Evolutionary conservation across 768 basidiomycete species (phyloP), one percentile per base, ranked within the genome.

Genomic region (Suillus decipiens): DNA sequence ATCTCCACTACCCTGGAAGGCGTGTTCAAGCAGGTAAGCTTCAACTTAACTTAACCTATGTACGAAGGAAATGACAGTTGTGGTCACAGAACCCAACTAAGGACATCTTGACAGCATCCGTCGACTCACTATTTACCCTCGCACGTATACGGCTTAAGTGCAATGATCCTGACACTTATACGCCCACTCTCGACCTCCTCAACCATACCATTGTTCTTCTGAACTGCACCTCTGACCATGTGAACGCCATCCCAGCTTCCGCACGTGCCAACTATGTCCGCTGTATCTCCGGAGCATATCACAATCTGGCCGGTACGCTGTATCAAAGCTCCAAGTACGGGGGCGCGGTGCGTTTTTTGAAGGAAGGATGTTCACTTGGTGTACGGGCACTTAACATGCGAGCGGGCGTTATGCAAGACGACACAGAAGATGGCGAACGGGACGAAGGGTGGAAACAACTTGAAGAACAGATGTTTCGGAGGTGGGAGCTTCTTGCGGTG

Each of bases 401-500:
- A 59, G 58, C 36, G 34, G 33, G 37, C 22, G 53, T 28, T 3
- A 64, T 39, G 60, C 62, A 58, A 45, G 64, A 60, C 14, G 65
- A 65, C 34, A 73, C 71, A 31, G 72, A 70, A 12, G 70, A 47
- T 8, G 53, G 60, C 10, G 75, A 72, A 54, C 73, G 69, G 9
- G 75, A 72, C 64, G 84, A 79, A 36, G 72, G 72, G 0, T 90
- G 89, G 87, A 77, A 61, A 50, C 82, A 85, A 65, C 77, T 92
- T 1, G 82, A 85, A 62, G 86, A 87, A 37, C 87, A 89, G 64
- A 67, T 95, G 33, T 84, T 82, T 66, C 81, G 88, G 24, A 78
- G 94, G 53, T 96, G 89, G 84, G 93, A 97, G 75, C 73, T 96
- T 36, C 77, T 96, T 31, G 94, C 84, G 0, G 85, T 89, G 5